phyloP scores from a whole-genome alignment of 805 yeast species.

The Teunomyces lycoperdinae region DNA sequence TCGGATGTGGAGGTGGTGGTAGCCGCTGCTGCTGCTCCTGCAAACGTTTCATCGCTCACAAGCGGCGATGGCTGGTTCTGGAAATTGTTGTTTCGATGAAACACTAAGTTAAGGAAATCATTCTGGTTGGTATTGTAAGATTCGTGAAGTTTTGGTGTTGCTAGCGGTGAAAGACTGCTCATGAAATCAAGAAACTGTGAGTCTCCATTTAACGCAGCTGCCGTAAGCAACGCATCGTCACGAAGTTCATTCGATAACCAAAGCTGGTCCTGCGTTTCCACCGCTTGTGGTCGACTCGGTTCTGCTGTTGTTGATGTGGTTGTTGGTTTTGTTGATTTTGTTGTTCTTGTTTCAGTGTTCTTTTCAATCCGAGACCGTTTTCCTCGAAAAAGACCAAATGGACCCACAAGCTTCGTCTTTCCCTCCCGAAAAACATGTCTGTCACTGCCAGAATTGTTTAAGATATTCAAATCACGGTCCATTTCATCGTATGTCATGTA shows the following conservation, averaged over 20 bases:
- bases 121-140: slow-evolving; percentile 30
- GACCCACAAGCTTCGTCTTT: slow-evolving; percentile 61
- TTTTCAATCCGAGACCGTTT: slow-evolving; percentile 15
- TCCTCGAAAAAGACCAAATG: slow-evolving; percentile 72
- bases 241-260: slow-evolving; percentile 71
- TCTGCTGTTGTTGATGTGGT: too few relatives aligned
- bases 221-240: slow-evolving; percentile 71
- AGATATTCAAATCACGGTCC: slow-evolving; percentile 61
- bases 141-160: neutral
- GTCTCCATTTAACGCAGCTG: slow-evolving; percentile 65
- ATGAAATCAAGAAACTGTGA: slow-evolving; percentile 56
- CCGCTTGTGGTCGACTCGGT: neutral
- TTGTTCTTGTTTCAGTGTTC: neutral
- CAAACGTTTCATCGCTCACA: slow-evolving; percentile 10
- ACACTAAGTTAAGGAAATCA: slow-evolving; percentile 50
- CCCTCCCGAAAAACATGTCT: slow-evolving; percentile 33
- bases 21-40: slow-evolving; percentile 13
- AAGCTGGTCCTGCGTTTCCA: slow-evolving; percentile 45
- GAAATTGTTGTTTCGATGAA: slow-evolving; percentile 41
- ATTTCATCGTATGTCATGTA: slow-evolving; percentile 79
- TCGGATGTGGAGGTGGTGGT: too few relatives aligned
- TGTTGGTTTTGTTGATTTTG: too few relatives aligned
- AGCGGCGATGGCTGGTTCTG: slow-evolving; percentile 5
- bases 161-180: slow-evolving; percentile 17
- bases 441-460: slow-evolving; percentile 47